phyloP scores from a whole-genome alignment of 208 protist genomes.

The Wallacemonas rigidus region DNA sequence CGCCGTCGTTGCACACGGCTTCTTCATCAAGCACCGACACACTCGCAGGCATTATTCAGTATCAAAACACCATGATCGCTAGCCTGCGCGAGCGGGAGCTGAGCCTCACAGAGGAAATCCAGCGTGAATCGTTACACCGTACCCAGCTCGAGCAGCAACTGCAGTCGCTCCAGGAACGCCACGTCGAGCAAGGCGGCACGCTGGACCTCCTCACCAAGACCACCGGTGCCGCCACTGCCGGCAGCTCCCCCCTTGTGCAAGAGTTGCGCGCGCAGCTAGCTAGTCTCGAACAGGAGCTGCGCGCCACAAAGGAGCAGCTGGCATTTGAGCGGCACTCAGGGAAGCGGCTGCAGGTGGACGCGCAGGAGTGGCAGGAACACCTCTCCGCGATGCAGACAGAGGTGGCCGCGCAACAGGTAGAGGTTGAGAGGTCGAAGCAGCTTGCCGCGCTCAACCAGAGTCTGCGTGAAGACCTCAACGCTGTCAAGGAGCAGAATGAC shows the following conservation, averaged over 20 bases:
- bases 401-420: constrained; percentile 54
- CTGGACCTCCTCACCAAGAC: constrained; percentile 47
- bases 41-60: constrained; percentile 60
- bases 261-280: constrained; percentile 73
- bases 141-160: constrained; percentile 45
- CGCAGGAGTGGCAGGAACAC: constrained; percentile 60
- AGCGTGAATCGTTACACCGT: constrained; percentile 44
- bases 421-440: constrained; percentile 56
- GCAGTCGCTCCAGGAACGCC: constrained; percentile 35
- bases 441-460: constrained; percentile 66
- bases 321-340: constrained; percentile 52
- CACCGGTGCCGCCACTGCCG: constrained; percentile 21
- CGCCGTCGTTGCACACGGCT: background rate
- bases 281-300: constrained; percentile 55
- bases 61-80: constrained; percentile 77
- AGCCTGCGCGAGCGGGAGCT: constrained; percentile 77
- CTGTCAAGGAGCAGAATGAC: constrained; percentile 81
- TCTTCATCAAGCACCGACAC: constrained; percentile 26
- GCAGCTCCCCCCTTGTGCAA: constrained; percentile 43
- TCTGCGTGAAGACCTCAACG: constrained; percentile 56
- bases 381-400: constrained; percentile 57
- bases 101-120: constrained; percentile 59
- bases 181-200: constrained; percentile 64
- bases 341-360: constrained; percentile 53
- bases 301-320: constrained; percentile 45